phyloP scores from a whole-genome alignment of 768 basidiomycete species.

The Tulasnella sp. region DNA sequence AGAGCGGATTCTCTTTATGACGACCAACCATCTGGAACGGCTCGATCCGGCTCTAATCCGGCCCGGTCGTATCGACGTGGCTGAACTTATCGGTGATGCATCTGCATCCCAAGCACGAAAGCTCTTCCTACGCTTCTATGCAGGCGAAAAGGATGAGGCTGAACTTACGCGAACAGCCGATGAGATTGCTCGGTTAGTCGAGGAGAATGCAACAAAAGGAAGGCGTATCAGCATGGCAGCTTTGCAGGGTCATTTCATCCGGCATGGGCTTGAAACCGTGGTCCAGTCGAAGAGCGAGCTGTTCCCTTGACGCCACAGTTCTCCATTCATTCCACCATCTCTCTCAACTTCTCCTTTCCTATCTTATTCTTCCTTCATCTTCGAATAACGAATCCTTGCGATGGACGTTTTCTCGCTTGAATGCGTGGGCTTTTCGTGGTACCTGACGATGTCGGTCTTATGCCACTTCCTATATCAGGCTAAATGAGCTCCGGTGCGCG shows the following conservation, averaged over 20 bases:
- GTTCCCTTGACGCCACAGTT: constrained; percentile 21
- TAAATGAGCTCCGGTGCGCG: no score
- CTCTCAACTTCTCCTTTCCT: no score
- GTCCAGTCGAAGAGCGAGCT: constrained; percentile 38
- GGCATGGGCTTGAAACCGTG: constrained; percentile 47
- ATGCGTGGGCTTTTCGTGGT: no score
- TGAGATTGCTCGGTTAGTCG: constrained; percentile 37
- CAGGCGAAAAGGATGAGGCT: constrained; percentile 28
- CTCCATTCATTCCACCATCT: no score
- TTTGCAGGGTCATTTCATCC: constrained; percentile 90
- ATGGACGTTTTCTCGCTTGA: no score
- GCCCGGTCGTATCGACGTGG: constrained; percentile 87
- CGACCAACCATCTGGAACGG: constrained; percentile 86
- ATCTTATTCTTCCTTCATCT: no score
- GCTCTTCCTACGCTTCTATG: constrained; percentile 80
- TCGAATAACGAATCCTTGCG: no score
- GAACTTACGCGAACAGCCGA: constrained; percentile 23
- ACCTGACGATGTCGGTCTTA: no score
- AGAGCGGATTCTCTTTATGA: constrained; percentile 98
- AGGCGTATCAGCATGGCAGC: constrained; percentile 86
- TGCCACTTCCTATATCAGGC: no score
- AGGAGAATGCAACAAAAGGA: constrained; percentile 37
- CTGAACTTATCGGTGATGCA: constrained; percentile 77
- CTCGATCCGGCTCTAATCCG: constrained; percentile 92
- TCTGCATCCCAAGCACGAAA: constrained; percentile 63